phyloP scores from a whole-genome alignment of 139 green algal species.

The Trebouxia sp. region DNA sequence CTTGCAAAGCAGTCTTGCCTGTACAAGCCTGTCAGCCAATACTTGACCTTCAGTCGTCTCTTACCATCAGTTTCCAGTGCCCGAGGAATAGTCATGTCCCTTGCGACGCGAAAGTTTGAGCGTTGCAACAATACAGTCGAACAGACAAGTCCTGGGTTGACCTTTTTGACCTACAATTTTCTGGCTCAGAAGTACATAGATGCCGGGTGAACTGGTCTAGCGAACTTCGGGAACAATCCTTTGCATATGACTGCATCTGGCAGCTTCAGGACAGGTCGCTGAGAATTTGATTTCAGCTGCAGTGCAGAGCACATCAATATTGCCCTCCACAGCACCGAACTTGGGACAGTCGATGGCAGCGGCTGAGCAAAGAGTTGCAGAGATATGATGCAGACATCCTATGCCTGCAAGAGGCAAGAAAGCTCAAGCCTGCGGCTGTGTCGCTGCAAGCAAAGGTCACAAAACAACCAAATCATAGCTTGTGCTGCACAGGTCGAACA shows the following conservation, averaged over 20 bases:
- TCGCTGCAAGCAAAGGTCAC: neutral
- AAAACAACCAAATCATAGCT: too few relatives aligned
- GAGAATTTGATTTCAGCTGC: too few relatives aligned
- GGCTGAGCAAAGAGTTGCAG: neutral
- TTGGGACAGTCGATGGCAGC: neutral
- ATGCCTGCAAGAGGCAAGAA: conserved; percentile 23
- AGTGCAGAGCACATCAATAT: neutral
- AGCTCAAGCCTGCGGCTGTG: too few relatives aligned
- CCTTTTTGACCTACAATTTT: conserved; percentile 1
- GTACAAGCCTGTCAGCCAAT: too few relatives aligned
- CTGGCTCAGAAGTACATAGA: conserved; percentile 14
- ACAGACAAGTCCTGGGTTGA: neutral
- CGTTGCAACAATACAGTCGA: neutral
- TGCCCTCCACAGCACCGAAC: neutral
- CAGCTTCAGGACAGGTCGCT: too few relatives aligned
- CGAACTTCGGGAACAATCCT: neutral
- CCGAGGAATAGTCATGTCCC: too few relatives aligned
- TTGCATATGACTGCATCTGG: too few relatives aligned
- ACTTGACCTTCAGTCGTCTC: too few relatives aligned
- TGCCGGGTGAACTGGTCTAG: neutral
- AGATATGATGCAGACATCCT: conserved; percentile 21
- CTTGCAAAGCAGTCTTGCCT: too few relatives aligned
- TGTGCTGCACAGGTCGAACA: neutral
- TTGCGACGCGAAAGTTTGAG: neutral
- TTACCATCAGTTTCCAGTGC: too few relatives aligned